Conservation (phyloP, 2,329 filamentous ascomycete species). For the Ophiocordyceps australis region DNA sequence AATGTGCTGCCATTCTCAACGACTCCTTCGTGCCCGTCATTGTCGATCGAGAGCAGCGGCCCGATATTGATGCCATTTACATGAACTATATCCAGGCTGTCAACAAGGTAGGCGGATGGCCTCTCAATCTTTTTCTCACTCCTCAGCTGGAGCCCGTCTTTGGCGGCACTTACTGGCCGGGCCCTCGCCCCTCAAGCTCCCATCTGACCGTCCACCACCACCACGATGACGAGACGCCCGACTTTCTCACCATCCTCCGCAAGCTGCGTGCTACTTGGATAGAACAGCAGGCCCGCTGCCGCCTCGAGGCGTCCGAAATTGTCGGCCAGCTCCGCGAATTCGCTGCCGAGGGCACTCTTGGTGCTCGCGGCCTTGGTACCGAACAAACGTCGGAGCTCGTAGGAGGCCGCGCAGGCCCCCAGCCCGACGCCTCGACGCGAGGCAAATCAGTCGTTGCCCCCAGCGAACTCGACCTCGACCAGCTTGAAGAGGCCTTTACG, state of each 20-base stretch:
- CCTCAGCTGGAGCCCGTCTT: conserved; percentile 87
- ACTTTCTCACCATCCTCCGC: conserved; percentile 66
- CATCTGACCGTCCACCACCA: no score
- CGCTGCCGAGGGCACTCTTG: conserved; percentile 67
- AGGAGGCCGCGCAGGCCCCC: conserved; percentile 12
- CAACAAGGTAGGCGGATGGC: conserved; percentile 81
- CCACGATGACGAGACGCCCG: conserved; percentile 40
- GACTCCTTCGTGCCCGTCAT: conserved; percentile 78
- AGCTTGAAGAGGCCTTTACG: conserved; percentile 76
- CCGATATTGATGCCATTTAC: conserved; percentile 87
- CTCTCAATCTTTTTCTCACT: conserved; percentile 90
- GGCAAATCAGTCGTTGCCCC: conserved; percentile 17
- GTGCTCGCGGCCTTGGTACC: conserved; percentile 18
- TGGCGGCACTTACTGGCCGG: conserved; percentile 91
- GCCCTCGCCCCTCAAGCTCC: conserved; percentile 23
- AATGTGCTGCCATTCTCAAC: conserved; percentile 71
- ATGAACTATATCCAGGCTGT: conserved; percentile 98
- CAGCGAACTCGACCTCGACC: conserved; percentile 70
- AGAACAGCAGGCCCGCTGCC: conserved; percentile 66
- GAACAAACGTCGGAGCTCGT: conserved; percentile 11
- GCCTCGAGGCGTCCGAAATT: conserved; percentile 70
- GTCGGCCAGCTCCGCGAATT: conserved; percentile 69
- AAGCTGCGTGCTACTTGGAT: conserved; percentile 64
- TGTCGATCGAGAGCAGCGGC: conserved; percentile 83
- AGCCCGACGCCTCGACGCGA: conserved; percentile 7